phyloP scores from a whole-genome alignment of 2,329 filamentous ascomycete genomes.

The Aspergillus thermomutatus region DNA sequence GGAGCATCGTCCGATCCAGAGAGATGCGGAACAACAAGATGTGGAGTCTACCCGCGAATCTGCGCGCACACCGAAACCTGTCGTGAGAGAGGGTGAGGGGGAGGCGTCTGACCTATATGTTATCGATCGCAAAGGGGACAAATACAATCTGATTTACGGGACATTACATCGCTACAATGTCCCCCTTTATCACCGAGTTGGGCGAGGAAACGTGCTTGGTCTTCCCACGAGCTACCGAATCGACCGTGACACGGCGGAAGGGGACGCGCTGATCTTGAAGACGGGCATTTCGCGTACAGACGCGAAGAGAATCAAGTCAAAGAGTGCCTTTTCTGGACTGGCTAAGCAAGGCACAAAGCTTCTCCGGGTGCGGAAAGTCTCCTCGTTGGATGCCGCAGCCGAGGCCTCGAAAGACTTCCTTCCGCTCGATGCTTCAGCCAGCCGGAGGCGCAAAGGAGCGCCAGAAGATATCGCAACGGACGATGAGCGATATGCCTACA shows the following conservation, averaged over 20 bases:
- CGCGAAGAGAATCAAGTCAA: constrained; percentile 48
- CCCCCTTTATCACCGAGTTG: constrained; percentile 67
- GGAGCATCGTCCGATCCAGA: constrained; percentile 10
- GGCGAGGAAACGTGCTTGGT: constrained; percentile 69
- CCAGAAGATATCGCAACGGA: constrained; percentile 37
- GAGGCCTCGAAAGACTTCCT: constrained; percentile 32
- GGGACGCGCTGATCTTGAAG: constrained; percentile 36
- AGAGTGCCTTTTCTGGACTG: constrained; percentile 30
- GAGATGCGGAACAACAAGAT: constrained; percentile 10
- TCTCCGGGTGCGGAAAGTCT: constrained; percentile 25
- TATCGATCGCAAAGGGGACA: constrained; percentile 73
- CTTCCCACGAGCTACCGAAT: constrained; percentile 59
- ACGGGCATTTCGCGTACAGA: constrained; percentile 33
- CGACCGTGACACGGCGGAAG: constrained; percentile 56
- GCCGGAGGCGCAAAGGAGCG: constrained; percentile 41
- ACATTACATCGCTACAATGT: constrained; percentile 68
- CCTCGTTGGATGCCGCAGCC: constrained; percentile 12
- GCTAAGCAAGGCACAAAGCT: constrained; percentile 18
- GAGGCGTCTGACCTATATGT: constrained; percentile 47
- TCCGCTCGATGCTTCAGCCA: constrained; percentile 20
- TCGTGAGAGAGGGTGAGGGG: constrained; percentile 12
- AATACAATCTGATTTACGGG: constrained; percentile 71
- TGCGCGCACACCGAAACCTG: constrained; percentile 4
- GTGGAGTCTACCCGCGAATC: constrained; percentile 4
- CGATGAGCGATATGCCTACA: constrained; percentile 56